Base-by-base conservation (phyloP, 192 early-diverging fungal genomes). In the Spinellus fusiger region DNA sequence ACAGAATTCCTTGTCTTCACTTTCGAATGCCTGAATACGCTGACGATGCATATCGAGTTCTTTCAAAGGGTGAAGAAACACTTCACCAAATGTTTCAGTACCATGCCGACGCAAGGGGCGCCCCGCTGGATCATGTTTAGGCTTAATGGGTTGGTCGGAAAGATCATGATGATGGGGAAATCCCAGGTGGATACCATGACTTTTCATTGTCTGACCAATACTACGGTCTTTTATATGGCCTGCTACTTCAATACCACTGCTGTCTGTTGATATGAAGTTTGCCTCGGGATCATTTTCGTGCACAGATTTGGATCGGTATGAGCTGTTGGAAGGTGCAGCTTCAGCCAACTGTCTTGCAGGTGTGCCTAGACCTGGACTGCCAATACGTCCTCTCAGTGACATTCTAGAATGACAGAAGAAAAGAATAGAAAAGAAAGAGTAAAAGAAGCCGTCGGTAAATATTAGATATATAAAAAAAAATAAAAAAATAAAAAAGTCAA, bases 41-140 rank as follows among this genome's bases (percentile, higher is more conserved):
- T 27, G 46, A 10, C 54, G 59, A 49, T 66, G 64, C 1, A 62
- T 23, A 3, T 62, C 52, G 5, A 62, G 23, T 37, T 72, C 56
- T 33, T 62, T 56, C 3, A 65, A 15, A 26, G 70, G 70, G 49
- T 72, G 52, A 8, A 63, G 37, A 3, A 72, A 16, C 20, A 66
- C 51, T 31, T 72, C 70, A 61, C 70, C 70, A 63, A 62, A 54
- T 0, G 70, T 72, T 54, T 72, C 70, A 15, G 57, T 50, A 29
- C 70, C 70, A 27, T 66, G 70, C 20, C 54, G 10, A 28, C 38
- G 29, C 13, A 70, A 4, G 4, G 68, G 68, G 23, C 48, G 35
- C 13, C 68, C 68, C 4, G 27, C 44, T 5, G n/a, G 25, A 31
- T 70, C 68, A 48, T 70, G 57, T n/a, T 38, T 26, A 54, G 62